A percentile compares a stretch with the other conserved stretches of the same genome.
These are phyloP conservation scores for Prunella vulgaris DNA, from an alignment of 257 asterid species.

Conservation along the genomic window DNA sequence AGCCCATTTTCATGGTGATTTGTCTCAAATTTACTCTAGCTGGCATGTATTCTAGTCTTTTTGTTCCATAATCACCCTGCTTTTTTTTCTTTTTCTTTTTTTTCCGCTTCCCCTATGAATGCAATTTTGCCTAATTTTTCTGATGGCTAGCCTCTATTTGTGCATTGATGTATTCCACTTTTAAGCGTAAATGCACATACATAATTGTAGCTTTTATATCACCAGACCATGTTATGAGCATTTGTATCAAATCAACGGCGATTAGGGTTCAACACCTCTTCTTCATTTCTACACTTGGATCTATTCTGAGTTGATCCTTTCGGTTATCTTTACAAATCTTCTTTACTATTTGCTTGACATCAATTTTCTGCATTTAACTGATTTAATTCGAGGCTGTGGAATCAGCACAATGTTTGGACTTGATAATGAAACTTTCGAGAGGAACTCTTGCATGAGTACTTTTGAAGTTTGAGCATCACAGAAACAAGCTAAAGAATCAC, in stretches of 20 bases:
- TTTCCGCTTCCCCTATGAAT: neutral
- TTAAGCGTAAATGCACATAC: neutral
- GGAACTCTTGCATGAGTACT: too few species aligned
- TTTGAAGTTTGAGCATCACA: too few species aligned
- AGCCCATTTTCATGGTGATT: slow-evolving; percentile 94
- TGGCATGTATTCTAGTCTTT: slow-evolving; percentile 29
- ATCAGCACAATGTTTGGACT: neutral
- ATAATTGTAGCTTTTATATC: slow-evolving; percentile 18
- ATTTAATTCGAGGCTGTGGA: neutral
- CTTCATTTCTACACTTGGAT: neutral
- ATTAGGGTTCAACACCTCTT: neutral
- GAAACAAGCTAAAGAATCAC: too few species aligned
- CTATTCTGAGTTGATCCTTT: neutral
- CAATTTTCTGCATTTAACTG: neutral
- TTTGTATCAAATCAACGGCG: slow-evolving; percentile 19
- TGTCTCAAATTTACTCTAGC: slow-evolving; percentile 21
- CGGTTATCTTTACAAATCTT: neutral
- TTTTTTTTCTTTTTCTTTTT: too few species aligned
- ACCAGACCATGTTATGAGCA: slow-evolving; percentile 8
- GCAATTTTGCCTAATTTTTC: slow-evolving; percentile 19
- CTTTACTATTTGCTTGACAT: neutral
- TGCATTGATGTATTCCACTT: slow-evolving; percentile 4
- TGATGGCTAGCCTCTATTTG: slow-evolving; percentile 4
- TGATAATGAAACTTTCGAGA: neutral
- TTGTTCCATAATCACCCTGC: neutral